These are phyloP conservation scores for Vachellia collinsii DNA, from an alignment of 306 rosid genomes.

Conservation along the genomic window DNA sequence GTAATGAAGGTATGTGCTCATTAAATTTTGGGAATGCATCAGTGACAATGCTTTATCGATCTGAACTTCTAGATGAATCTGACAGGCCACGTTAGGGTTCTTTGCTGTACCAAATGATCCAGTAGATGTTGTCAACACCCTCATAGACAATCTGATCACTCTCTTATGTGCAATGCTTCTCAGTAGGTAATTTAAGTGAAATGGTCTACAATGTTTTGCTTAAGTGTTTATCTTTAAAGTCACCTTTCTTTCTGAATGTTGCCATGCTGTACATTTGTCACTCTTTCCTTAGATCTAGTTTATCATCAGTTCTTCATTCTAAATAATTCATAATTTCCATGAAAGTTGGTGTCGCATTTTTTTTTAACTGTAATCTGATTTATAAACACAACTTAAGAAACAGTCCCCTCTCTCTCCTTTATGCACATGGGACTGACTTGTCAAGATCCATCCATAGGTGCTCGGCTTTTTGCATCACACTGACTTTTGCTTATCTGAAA, in stretches of 20 bases:
- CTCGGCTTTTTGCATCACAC: not conserved
- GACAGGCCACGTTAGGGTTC: slow-evolving; percentile 97
- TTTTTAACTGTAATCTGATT: not conserved
- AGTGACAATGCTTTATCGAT: slow-evolving; percentile 14
- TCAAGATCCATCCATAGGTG: not conserved
- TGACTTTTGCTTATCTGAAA: slow-evolving; percentile 17
- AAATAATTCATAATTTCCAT: slow-evolving; percentile 17
- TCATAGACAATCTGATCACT: slow-evolving; percentile 86
- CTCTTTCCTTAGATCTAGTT: slow-evolving; percentile 22
- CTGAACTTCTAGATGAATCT: slow-evolving; percentile 44
- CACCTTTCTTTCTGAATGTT: slow-evolving; percentile 27
- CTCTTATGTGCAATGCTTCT: slow-evolving; percentile 96
- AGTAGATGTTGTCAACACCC: slow-evolving; percentile 72
- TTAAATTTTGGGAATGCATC: slow-evolving; percentile 33
- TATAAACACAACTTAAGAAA: not conserved
- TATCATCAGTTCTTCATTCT: not conserved
- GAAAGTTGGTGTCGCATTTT: not conserved
- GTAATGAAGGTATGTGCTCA: slow-evolving; percentile 73
- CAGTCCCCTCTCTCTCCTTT: slow-evolving; percentile 11
- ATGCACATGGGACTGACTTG: not conserved
- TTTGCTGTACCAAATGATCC: slow-evolving; percentile 97
- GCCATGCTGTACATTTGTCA: slow-evolving; percentile 1
- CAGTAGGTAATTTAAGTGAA: slow-evolving; percentile 63
- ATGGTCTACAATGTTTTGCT: slow-evolving; percentile 23
- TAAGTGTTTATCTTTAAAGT: slow-evolving; percentile 15